Base-by-base conservation (phyloP, 108 stramenopile genomes). In the Discostella pseudostelligera region DNA sequence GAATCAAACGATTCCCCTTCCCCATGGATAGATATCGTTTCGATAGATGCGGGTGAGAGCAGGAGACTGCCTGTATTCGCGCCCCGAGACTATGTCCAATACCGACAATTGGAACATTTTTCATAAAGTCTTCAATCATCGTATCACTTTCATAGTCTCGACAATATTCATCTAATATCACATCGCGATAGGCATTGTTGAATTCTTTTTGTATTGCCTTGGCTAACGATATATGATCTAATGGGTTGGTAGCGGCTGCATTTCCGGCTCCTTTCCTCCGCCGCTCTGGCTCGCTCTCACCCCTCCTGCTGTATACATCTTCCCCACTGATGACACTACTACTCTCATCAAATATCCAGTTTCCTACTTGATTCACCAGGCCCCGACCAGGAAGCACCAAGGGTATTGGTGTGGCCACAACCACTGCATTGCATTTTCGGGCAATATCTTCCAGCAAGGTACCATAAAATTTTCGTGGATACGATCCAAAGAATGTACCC, bases 51-150 rank as follows among this genome's bases (percentile, higher is more conserved):
- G 75, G 75, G 43, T 76, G 63, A 43, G 67, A 69, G 36, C 75
- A 76, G 22, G 75, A 75, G 3, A 93, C 83, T 6, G 83, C 77
- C 53, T 90, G 68, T 58, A 93, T 61, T 4, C 92, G 59, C 20
- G 86, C 75, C 42, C 92, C 92, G 10, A 93, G 62, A 26, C 86
- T 87, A 59, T 93, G 92, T 8, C 92, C 92, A 2, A 90, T 39
- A 14, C 86, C 92, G 49, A 88, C 82, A 1, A 90, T 56, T 12
- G 87, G 84, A 37, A 89, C 61, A 35, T 67, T 46, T 20, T 24
- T 65, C 61, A 76, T 69, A 46, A 76, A 76, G 2, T 65, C 63
- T 37, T 76, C 75, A 6, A 83, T 43, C 42, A 65, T 72, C 13
- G 75, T 65, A 45, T 74, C 71, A 44, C 54, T 49, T n/a, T 17